Percentiles rank a stretch among this genome's conserved stretches.
Conservation (phyloP, 192 early-diverging fungal genomes). For the Umbelopsis vinacea region DNA sequence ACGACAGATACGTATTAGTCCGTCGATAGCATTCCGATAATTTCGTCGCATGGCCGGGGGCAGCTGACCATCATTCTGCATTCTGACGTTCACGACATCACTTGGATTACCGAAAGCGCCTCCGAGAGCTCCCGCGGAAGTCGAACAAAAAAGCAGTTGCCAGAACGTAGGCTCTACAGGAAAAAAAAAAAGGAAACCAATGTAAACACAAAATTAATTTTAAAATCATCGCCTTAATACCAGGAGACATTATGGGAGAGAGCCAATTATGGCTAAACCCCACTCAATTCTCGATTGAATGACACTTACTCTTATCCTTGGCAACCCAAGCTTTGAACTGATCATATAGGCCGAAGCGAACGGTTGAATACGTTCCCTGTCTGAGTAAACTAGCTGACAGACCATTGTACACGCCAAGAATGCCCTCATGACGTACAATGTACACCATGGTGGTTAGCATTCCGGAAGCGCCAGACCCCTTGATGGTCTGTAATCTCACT, state of each 20-base stretch:
- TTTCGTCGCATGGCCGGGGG: constrained; percentile 66
- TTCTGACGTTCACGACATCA: constrained; percentile 79
- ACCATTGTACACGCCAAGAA: constrained; percentile 30
- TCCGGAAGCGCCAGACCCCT: constrained; percentile 25
- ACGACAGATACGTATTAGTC: constrained; percentile 72
- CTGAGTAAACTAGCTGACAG: constrained; percentile 74
- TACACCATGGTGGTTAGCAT: constrained; percentile 76
- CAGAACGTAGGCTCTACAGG: constrained; percentile 34
- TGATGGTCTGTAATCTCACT: constrained; percentile 72
- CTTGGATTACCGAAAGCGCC: constrained; percentile 77
- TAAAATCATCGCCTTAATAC: constrained; percentile 16
- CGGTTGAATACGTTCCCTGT: constrained; percentile 81
- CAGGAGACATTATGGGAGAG: neutral
- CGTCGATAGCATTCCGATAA: constrained; percentile 79
- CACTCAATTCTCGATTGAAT: neutral
- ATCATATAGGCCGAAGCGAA: constrained; percentile 81
- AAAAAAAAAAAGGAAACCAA: constrained; percentile 15
- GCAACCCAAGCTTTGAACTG: constrained; percentile 60
- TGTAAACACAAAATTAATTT: neutral
- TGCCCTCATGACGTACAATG: constrained; percentile 50
- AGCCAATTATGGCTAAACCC: neutral
- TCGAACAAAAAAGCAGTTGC: constrained; percentile 50
- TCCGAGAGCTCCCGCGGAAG: constrained; percentile 57
- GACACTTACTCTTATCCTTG: constrained; percentile 53
- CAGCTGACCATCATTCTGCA: constrained; percentile 81